Conservation (phyloP, 2,329 filamentous ascomycete species). For the Aspergillus pseudoterreus region DNA sequence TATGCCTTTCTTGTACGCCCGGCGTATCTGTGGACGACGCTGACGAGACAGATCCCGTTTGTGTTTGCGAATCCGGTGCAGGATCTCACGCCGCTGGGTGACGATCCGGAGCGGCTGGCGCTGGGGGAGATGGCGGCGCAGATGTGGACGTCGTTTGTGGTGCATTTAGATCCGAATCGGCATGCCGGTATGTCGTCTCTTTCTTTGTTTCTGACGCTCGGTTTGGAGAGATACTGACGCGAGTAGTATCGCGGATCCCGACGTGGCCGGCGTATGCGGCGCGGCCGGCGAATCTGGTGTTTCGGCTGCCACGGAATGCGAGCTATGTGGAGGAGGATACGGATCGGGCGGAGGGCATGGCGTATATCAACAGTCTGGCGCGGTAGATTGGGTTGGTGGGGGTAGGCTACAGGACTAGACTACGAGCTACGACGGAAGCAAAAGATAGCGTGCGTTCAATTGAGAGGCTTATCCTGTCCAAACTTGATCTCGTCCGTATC, state of each 20-base stretch:
- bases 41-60: slow-evolving; percentile 25
- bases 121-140: slow-evolving; percentile 27
- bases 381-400: slow-evolving; percentile 6
- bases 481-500: slow-evolving; percentile 23
- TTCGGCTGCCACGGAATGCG: slow-evolving; percentile 21
- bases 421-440: neutral
- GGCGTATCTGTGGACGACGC: neutral
- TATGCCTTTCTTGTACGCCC: neutral
- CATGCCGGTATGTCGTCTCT: slow-evolving; percentile 21
- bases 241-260: slow-evolving; percentile 18
- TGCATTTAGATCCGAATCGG: slow-evolving; percentile 25
- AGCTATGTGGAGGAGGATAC: slow-evolving; percentile 26
- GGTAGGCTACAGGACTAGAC: neutral
- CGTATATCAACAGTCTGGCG: slow-evolving; percentile 25
- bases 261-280: slow-evolving; percentile 22
- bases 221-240: neutral
- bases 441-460: neutral
- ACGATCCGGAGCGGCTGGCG: slow-evolving; percentile 21
- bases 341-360: slow-evolving; percentile 24
- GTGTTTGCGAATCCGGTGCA: slow-evolving; percentile 30
- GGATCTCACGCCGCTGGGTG: slow-evolving; percentile 23
- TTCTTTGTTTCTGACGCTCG: neutral
- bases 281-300: slow-evolving; percentile 22
- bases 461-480: neutral
- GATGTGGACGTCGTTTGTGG: slow-evolving; percentile 31